These are phyloP conservation scores for Pseudozyma pruni DNA, from an alignment of 1,284 basidiomycete species.

Conservation along the genomic window DNA sequence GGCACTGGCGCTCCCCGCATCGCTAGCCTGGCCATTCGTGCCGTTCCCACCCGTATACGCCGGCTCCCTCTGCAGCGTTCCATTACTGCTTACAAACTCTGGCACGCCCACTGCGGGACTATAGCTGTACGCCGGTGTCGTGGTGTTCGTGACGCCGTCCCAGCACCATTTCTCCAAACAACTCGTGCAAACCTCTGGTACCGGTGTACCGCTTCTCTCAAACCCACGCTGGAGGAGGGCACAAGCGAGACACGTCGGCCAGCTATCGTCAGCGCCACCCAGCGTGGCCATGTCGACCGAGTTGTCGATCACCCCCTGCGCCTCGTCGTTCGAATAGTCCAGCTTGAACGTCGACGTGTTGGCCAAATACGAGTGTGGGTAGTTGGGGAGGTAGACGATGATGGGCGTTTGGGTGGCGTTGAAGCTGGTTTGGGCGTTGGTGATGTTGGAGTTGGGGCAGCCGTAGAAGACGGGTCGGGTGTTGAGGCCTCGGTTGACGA, in stretches of 20 bases:
- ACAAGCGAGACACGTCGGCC: conserved; percentile 61
- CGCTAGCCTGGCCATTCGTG: conserved; percentile 23
- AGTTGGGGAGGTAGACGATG: conserved; percentile 70
- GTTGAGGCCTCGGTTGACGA: conserved; percentile 76
- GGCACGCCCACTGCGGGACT: conserved; percentile 58
- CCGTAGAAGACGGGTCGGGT: conserved; percentile 81
- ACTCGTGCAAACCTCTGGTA: conserved; percentile 51
- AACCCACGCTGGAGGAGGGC: conserved; percentile 61
- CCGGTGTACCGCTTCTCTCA: conserved; percentile 30
- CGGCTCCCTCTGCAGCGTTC: conserved; percentile 35
- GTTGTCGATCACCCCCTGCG: conserved; percentile 62
- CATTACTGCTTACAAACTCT: conserved; percentile 52
- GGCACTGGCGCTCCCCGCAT: neutral
- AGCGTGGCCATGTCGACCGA: conserved; percentile 59
- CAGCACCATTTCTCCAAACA: conserved; percentile 64
- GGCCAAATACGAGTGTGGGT: conserved; percentile 69
- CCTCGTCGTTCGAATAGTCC: conserved; percentile 59
- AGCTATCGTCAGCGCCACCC: conserved; percentile 48
- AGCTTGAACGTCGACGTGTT: conserved; percentile 67
- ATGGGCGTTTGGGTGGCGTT: conserved; percentile 68
- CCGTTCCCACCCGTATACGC: conserved; percentile 60
- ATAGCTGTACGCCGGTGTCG: conserved; percentile 39
- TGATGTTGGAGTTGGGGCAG: conserved; percentile 70
- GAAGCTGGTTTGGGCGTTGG: conserved; percentile 39
- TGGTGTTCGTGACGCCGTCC: conserved; percentile 60